A percentile compares a stretch with the other conserved stretches of the same genome.
phyloP scores from a whole-genome alignment of 2,329 filamentous ascomycete species.

The Phaeosphaeria sp. region DNA sequence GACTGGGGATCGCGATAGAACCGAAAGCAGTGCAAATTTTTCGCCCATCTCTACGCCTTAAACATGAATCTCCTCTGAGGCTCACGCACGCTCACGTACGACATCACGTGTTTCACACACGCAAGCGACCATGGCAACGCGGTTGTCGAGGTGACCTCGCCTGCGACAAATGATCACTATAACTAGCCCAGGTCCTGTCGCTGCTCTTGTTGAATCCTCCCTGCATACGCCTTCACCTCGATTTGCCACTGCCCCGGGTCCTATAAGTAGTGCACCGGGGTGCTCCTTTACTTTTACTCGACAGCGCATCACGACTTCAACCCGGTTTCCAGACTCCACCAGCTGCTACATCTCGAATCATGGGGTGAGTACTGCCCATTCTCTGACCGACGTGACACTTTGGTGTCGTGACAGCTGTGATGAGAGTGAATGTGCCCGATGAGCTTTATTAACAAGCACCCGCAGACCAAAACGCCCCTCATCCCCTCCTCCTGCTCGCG shows the following conservation, averaged over 20 bases:
- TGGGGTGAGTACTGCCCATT: conserved; percentile 9
- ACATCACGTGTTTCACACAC: not conserved
- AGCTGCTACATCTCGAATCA: not conserved
- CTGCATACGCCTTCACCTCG: conserved; percentile 3
- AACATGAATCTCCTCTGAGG: not conserved
- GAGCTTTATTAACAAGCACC: conserved; percentile 4
- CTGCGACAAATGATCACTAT: not conserved
- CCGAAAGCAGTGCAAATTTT: not conserved
- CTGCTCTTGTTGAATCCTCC: not conserved
- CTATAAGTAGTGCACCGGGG: not conserved
- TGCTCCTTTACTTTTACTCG: not conserved
- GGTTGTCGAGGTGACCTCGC: conserved; percentile 1
- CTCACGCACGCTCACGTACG: not conserved
- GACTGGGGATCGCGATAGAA: not conserved
- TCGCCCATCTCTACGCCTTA: not conserved
- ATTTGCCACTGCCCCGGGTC: not conserved
- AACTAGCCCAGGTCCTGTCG: not conserved
- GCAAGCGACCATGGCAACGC: not conserved
- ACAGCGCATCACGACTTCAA: not conserved
- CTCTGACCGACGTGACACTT: not conserved
- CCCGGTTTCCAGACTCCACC: not conserved
- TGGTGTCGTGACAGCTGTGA: not conserved
- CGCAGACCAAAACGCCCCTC: conserved; percentile 6
- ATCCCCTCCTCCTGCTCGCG: conserved; percentile 3
- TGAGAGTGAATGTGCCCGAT: not conserved